Evolutionary conservation across 768 basidiomycete genomes (phyloP), one percentile per base, ranked within the genome.

Genomic region (Lactifluus piperatus): DNA sequence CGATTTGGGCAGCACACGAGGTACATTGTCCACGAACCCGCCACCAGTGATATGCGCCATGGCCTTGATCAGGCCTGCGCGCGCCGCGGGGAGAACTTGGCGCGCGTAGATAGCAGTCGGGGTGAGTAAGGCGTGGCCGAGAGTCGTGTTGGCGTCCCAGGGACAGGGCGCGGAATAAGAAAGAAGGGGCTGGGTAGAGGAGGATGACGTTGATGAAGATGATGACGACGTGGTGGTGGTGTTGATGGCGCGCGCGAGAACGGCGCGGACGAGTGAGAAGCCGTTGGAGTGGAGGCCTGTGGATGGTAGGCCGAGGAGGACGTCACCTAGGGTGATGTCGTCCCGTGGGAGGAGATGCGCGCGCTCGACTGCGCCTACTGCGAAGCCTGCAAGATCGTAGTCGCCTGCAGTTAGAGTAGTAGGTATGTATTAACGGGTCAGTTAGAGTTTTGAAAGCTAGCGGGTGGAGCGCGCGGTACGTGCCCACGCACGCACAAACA

Each of bases 21-120:
- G 95, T 60, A 98, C 85, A 76, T 99, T 99, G 68, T 99, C 97
- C 58, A 84, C 84, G 78, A 98, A 97, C 1, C 97, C 97, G 47
- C 97, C 97, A 43, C 97, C 97, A 5, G 97, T 99, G 75, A 99
- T 95, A 72, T 99, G 93, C 20, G 89, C 86, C 85, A 99, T 93
- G 64, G 88, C 92, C 72, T 98, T 98, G 70, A 97, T 76, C 26
- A 91, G 77, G 3, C 88, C 86, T n/a, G 75, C 74, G 58, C 84
- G 80, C 43, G 86, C 85, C 27, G 81, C 78, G 34, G 94, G 95
- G 49, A 99, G 84, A 58, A 98, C 78, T 64, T 88, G 83, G 64
- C 85, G 85, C 71, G 92, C 76, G 72, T 98, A 99, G 65, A 99
- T 88, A 58, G 80, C 78, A 6, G 97, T 99, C 20, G 97, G 97